Evolutionary conservation across 768 basidiomycete species (phyloP).

Genomic region (Rhizopogon vinicolor): DNA sequence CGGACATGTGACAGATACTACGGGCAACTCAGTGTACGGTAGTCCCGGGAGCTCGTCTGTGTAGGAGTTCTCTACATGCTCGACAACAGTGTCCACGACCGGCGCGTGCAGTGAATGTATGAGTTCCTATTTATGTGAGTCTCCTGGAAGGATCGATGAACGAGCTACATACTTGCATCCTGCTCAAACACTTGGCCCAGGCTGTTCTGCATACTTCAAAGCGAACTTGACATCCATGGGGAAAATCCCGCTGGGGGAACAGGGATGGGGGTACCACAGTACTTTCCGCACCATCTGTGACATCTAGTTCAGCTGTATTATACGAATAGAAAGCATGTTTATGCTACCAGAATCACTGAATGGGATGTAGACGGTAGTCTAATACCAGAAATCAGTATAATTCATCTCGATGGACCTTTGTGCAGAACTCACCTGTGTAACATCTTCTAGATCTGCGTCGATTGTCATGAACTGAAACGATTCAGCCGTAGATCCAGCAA

Average conservation of each 20-base stretch:
- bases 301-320: not conserved
- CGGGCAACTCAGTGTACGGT: conserved; percentile 59
- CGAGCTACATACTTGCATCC: conserved; percentile 44
- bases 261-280: conserved; percentile 3
- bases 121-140: conserved; percentile 32
- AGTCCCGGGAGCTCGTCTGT: conserved; percentile 43
- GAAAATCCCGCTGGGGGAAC: conserved; percentile 25
- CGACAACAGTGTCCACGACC: conserved; percentile 39
- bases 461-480: conserved; percentile 6
- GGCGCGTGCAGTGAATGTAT: conserved; percentile 45
- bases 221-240: conserved; percentile 34
- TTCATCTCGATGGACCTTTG: not conserved
- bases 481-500: not conserved
- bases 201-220: conserved; percentile 49
- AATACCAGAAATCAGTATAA: conserved; percentile 7
- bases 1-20: conserved; percentile 53
- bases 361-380: conserved; percentile 29
- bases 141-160: not conserved
- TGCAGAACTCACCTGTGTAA: conserved; percentile 19
- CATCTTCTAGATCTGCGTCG: conserved; percentile 16
- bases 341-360: conserved; percentile 16
- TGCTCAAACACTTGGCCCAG: conserved; percentile 56
- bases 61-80: conserved; percentile 42
- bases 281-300: not conserved
- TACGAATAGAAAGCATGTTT: not conserved